Base-by-base conservation (phyloP, 148 eudicot genomes). In the Cornus controversa region DNA sequence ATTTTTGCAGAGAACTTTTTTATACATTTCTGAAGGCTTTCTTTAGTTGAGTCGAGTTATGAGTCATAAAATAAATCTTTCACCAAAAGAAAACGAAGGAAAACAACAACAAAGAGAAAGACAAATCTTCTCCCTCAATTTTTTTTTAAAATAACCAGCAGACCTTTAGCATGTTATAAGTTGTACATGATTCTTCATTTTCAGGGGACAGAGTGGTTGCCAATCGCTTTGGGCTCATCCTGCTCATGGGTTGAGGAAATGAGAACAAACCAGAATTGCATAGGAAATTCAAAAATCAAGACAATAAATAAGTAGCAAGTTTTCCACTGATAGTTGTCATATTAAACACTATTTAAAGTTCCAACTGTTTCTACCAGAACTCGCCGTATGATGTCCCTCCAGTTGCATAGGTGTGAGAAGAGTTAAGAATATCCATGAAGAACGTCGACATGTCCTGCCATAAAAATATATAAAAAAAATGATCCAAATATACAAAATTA, bases 111-210 rank as follows among this genome's bases (percentile, higher is more conserved):
- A 31, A 31, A 31, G 34, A 31, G 34, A n/a, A n/a, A n/a, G n/a
- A n/a, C n/a, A n/a, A n/a, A n/a, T n/a, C 67, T 42, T 75, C 60
- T n/a, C 11, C 50, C 47, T 27, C 54, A 24, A 50, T 4, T n/a
- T 34, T 24, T 15, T n/a, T 70, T 4, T 42, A 68, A 62, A 2
- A 36, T 60, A 28, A 4, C 4, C 34, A 31, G 34, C 74, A 54
- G 70, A 91, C 99, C 97, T 96, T 96, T 57, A 96, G 89, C 98
- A 96, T 96, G 74, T 96, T 96, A 81, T 91, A 93, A 20, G 98
- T 93, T 62, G 98, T 90, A 72, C 99, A 96, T 4, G 98, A 91
- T 86, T 96, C 99, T 84, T 91, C 94, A 78, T 82, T 87, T 80
- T 96, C 97, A 20, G 91, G 83, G 14, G 77, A 63, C 73, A 96